Base-by-base conservation (phyloP, 78 protist genomes). In the Dictyostelium intermedium region DNA sequence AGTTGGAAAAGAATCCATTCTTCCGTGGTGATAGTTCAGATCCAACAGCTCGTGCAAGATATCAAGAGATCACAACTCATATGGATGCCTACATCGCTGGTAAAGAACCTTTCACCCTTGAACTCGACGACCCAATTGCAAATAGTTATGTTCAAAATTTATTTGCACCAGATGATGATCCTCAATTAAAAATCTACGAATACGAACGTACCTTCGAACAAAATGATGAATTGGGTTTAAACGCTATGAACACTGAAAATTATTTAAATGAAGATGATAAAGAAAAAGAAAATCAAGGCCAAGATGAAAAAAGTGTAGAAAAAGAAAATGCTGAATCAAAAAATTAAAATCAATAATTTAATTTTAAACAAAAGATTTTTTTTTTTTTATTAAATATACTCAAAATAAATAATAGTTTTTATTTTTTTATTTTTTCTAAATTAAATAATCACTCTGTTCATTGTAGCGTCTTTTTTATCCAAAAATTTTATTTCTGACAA, bases 191-290 rank as follows among this genome's bases (percentile, higher is more conserved):
- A 8, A 35, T 86, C 1, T 96, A 84, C 39, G 92, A 91, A 60
- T 98, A 97, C 43, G 96, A 89, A 39, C 92, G 99, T n/a, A 87
- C 98, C 14, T 77, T 9, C 35, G 98, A 98, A 30, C 96, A 97
- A 76, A 82, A 98, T 70, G 99, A 98, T 32, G 97, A 94, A 73
- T 69, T 98, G 10, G 99, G 99, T 23, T 92, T 98, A 45, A 84
- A 92, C 41, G 98, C 97, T 27, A 98, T 98, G 81, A 95, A 95
- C 20, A 91, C 96, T 56, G 96, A 96, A 80, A 61, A 83, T 70
- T 82, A 85, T 91, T 25, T 25, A 66, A 70, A 77, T 47, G 76
- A 37, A 16, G n/a, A 80, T 20, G 77, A 81, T 16, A 23, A 76
- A 53, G 81, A 83, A 47, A 34, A 82, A 10, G 50, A 87, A 41